These are phyloP conservation scores for Sphagnum magellanicum DNA, from an alignment of 228 moss, liverwort and hornwort genomes.

Conservation along the genomic window DNA sequence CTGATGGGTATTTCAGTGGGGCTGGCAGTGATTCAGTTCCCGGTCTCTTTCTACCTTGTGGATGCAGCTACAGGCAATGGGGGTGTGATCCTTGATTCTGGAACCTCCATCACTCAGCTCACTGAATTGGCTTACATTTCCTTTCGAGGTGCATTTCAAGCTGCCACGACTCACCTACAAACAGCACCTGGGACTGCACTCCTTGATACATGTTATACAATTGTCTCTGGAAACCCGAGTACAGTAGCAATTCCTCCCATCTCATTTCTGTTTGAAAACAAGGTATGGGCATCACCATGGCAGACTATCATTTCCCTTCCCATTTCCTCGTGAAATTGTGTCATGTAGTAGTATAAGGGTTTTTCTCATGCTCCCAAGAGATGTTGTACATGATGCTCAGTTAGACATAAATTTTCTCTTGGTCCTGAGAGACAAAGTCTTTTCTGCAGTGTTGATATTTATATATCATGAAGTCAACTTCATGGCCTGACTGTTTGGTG, in stretches of 20 bases:
- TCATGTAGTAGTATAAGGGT: no score
- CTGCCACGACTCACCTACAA: constrained; percentile 32
- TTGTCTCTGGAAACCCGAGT: constrained; percentile 6
- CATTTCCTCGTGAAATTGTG: constrained; percentile 2
- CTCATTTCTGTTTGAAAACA: constrained; percentile 47
- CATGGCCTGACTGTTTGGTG: neutral
- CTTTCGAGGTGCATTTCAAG: constrained; percentile 52
- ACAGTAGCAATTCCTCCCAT: constrained; percentile 33
- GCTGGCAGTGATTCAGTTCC: constrained; percentile 26
- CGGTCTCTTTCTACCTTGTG: constrained; percentile 32
- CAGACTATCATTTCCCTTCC: constrained; percentile 23
- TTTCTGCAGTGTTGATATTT: neutral
- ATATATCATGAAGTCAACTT: neutral
- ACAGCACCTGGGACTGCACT: constrained; percentile 30
- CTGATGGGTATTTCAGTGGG: constrained; percentile 58
- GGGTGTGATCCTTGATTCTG: constrained; percentile 69
- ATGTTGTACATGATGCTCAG: neutral
- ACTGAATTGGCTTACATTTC: constrained; percentile 28
- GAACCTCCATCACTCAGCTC: constrained; percentile 60
- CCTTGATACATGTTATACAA: constrained; percentile 61
- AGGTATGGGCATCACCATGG: constrained; percentile 16
- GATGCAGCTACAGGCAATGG: constrained; percentile 42
- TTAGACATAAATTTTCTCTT: neutral
- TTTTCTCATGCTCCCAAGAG: neutral
- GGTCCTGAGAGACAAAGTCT: neutral